Conservation (phyloP, 352 stramenopile genomes). For the Achlya hypogyna region DNA sequence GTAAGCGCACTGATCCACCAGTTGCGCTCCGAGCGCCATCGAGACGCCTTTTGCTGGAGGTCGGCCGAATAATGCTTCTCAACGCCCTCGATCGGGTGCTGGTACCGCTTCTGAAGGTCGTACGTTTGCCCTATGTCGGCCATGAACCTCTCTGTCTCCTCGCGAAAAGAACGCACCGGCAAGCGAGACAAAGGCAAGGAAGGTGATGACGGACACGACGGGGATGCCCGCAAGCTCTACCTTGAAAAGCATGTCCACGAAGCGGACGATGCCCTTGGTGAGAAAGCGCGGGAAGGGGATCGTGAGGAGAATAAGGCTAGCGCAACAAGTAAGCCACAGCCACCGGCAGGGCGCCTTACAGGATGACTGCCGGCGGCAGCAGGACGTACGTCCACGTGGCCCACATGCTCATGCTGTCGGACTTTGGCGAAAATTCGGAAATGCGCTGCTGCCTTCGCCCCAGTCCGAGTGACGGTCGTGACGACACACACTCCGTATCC, state of each 20-base stretch:
- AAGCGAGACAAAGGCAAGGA: slow-evolving; percentile 60
- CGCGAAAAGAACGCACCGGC: slow-evolving; percentile 22
- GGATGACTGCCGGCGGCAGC: slow-evolving; percentile 61
- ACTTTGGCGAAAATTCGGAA: background rate
- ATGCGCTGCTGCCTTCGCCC: background rate
- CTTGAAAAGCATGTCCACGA: slow-evolving; percentile 62
- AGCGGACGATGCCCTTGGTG: slow-evolving; percentile 63
- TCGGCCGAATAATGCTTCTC: slow-evolving; percentile 62
- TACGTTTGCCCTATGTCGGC: slow-evolving; percentile 47
- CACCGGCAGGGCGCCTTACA: slow-evolving; percentile 29
- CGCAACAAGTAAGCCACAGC: background rate
- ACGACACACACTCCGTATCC: background rate
- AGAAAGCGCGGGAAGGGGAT: slow-evolving; percentile 57
- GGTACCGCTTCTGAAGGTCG: slow-evolving; percentile 73
- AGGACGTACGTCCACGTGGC: slow-evolving; percentile 69
- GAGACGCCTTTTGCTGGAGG: slow-evolving; percentile 69
- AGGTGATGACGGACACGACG: slow-evolving; percentile 67
- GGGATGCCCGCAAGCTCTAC: slow-evolving; percentile 62
- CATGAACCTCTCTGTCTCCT: background rate
- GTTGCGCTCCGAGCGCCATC: slow-evolving; percentile 69
- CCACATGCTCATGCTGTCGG: slow-evolving; percentile 32
- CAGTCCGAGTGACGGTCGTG: background rate
- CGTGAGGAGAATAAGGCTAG: slow-evolving; percentile 60
- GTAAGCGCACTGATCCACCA: slow-evolving; percentile 81
- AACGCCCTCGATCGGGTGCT: slow-evolving; percentile 25